phyloP scores from a whole-genome alignment of 345 rosid species.

The Ceriops zippeliana region DNA sequence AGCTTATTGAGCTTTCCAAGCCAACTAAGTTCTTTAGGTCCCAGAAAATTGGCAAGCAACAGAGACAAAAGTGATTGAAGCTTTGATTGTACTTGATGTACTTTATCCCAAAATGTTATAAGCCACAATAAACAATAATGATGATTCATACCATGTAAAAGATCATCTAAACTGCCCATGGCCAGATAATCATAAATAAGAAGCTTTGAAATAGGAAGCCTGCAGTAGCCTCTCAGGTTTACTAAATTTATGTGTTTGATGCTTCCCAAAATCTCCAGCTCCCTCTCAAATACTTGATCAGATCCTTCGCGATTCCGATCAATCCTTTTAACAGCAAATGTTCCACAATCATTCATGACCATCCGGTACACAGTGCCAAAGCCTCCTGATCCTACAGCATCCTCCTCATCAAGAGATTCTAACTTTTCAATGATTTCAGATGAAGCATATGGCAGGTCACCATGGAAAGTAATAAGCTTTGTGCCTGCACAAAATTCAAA shows the following conservation, averaged over 20 bases:
- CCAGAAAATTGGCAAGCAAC: not conserved
- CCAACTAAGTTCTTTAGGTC: too few relatives aligned
- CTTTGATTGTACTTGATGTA: not conserved
- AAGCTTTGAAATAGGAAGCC: conserved; percentile 75
- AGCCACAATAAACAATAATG: not conserved
- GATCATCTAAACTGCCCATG: conserved; percentile 84
- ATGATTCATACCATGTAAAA: conserved; percentile 64
- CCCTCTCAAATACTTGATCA: conserved; percentile 90
- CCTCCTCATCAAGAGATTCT: conserved; percentile 89
- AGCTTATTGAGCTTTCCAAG: not conserved
- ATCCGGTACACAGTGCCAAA: conserved; percentile 91
- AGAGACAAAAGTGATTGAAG: not conserved
- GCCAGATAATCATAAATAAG: conserved; percentile 90
- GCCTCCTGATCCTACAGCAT: conserved; percentile 96
- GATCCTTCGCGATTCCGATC: conserved; percentile 85
- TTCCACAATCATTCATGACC: conserved; percentile 98
- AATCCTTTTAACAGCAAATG: conserved; percentile 91
- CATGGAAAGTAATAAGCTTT: conserved; percentile 90
- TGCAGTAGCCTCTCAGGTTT: conserved; percentile 90
- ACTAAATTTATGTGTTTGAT: conserved; percentile 94
- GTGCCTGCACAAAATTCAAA: conserved; percentile 37
- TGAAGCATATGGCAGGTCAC: conserved; percentile 89
- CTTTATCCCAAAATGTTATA: not conserved
- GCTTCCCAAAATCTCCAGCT: conserved; percentile 90
- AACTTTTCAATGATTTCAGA: conserved; percentile 85